Evolutionary conservation across 2,329 filamentous ascomycete genomes (phyloP).

Genomic region (Rhinocladiella similis): DNA sequence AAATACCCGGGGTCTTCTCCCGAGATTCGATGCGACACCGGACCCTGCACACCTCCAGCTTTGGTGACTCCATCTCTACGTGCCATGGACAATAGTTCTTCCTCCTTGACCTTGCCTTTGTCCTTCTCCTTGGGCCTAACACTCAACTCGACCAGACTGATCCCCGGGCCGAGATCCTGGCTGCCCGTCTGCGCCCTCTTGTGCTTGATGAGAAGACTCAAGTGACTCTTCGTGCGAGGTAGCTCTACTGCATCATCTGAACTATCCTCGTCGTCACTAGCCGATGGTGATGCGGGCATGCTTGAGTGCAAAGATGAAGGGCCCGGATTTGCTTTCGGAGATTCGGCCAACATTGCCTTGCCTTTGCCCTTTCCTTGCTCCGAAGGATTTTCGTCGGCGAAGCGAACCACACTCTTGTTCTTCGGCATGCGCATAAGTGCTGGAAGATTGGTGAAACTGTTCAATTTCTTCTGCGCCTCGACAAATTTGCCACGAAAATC

Average conservation of each 20-base stretch:
- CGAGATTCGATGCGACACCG: conserved; percentile 21
- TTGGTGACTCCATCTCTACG: conserved; percentile 26
- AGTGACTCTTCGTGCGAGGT: conserved; percentile 26
- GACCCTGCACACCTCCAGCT: conserved; percentile 27
- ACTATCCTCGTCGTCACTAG: conserved; percentile 13
- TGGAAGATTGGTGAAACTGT: conserved; percentile 24
- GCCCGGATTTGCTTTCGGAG: conserved; percentile 8
- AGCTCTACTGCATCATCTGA: conserved; percentile 1
- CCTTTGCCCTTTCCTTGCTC: conserved; percentile 21
- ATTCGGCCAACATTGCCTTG: conserved; percentile 11
- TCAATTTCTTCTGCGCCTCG: conserved; percentile 30
- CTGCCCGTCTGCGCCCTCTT: conserved; percentile 24
- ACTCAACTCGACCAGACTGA: conserved; percentile 10
- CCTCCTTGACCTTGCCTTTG: conserved; percentile 17
- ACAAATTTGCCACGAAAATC: conserved; percentile 41
- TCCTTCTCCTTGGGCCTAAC: conserved; percentile 18
- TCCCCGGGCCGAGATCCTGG: conserved; percentile 15
- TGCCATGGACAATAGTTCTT: conserved; percentile 27
- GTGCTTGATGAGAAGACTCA: conserved; percentile 31
- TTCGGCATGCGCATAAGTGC: conserved; percentile 21
- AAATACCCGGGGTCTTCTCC: conserved; percentile 13
- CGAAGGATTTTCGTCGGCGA: conserved; percentile 23
- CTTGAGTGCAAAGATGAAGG: conserved; percentile 8
- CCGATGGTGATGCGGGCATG: conserved; percentile 12
- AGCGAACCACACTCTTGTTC: conserved; percentile 27